Base-by-base conservation (phyloP, 1,139 yeast genomes). In the Candida albicans region DNA sequence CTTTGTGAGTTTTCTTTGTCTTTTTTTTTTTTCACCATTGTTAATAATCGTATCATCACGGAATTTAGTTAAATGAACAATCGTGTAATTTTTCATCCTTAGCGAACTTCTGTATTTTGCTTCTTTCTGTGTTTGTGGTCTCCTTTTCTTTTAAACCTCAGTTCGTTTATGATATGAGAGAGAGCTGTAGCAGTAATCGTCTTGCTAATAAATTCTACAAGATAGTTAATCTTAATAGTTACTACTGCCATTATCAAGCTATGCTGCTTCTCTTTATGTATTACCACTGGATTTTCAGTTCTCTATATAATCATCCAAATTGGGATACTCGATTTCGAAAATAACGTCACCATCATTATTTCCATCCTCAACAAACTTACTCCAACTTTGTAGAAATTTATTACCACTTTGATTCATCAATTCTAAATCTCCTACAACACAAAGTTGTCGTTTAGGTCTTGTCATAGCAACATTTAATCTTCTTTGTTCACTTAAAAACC, bases 391-490 rank as follows among this genome's bases (percentile, higher is more conserved):
- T 46, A 91, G 68, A 55, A 81, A 87, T 29, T 63, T 61, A 10
- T 64, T 62, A 6, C 62, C 64, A 26, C 78, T 68, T 3, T 65
- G 48, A 66, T 67, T 53, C 67, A 70, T 47, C 58, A 70, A 78
- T 54, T 87, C 96, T 67, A 87, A 76, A 62, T 93, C 95, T 2
- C 98, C 98, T 40, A 93, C 69, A 0, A 93, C 78, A 57, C 95
- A 87, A 7, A 93, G 68, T 54, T 91, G 98, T 48, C 93, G 71
- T 57, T 86, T 84, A 2, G 97, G 89, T 51, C 99, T 73, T 0
- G 98, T 90, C 64, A 91, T 89, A 3, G 97, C 96, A 33, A 91
- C 98, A 58, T 90, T 90, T 43, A 89, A 68, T 56, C 93, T 68
- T 53, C 90, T 67, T 46, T 77, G 75, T 53, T 89, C 96, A 33